A percentile compares a stretch with the other conserved stretches of the same genome.
These are phyloP conservation scores for Annulohypoxylon stygium DNA, from an alignment of 495 filamentous ascomycete genomes.

Conservation along the genomic window DNA sequence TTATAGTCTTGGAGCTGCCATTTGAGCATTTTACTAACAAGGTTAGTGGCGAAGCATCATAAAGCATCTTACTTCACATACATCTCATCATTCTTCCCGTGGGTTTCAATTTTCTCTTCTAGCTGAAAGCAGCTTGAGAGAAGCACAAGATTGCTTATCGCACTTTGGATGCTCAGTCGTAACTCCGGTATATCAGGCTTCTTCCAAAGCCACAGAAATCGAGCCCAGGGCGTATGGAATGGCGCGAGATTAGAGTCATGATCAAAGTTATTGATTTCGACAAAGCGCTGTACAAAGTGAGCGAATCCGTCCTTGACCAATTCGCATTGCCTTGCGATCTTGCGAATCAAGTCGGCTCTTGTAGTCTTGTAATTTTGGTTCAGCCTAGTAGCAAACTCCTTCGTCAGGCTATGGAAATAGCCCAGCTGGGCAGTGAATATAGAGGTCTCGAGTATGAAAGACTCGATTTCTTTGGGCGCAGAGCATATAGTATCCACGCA, in stretches of 20 bases:
- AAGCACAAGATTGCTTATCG: conserved; percentile 27
- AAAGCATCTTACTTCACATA: conserved; percentile 9
- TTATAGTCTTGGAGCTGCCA: conserved; percentile 22
- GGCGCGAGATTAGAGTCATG: not conserved
- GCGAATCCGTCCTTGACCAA: conserved; percentile 33
- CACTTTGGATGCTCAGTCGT: conserved; percentile 33
- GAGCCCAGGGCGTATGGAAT: conserved; percentile 25
- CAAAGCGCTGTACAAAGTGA: conserved; percentile 28
- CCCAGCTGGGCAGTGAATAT: conserved; percentile 29
- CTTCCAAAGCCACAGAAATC: conserved; percentile 40
- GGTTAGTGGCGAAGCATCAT: conserved; percentile 18
- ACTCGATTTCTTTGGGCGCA: conserved; percentile 37
- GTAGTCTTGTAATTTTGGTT: conserved; percentile 18
- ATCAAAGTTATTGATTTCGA: conserved; percentile 20
- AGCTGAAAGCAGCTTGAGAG: conserved; percentile 25
- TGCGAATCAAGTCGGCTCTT: conserved; percentile 17
- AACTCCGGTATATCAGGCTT: conserved; percentile 38
- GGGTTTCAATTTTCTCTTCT: conserved; percentile 30
- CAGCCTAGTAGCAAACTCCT: conserved; percentile 6
- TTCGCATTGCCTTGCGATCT: conserved; percentile 38
- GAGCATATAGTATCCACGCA: conserved; percentile 27
- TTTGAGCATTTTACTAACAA: conserved; percentile 26
- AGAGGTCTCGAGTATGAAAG: conserved; percentile 32
- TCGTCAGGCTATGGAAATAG: conserved; percentile 26
- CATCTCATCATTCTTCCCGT: conserved; percentile 27